phyloP scores from a whole-genome alignment of 345 rosid genomes.

The Kandelia obovata region DNA sequence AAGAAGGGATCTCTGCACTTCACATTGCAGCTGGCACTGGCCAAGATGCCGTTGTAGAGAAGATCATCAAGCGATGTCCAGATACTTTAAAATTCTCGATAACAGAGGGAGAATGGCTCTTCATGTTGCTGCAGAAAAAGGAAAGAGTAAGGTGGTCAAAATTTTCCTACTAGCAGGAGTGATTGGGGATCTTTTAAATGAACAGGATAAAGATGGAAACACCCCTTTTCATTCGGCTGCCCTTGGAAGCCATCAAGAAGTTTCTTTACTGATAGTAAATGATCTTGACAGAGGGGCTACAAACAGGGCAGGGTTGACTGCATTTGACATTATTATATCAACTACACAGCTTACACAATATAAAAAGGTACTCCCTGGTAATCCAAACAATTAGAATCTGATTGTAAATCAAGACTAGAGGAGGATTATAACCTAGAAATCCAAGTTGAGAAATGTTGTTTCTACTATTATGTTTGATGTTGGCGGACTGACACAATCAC shows the following conservation, averaged over 20 bases:
- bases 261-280: slow-evolving; percentile 18
- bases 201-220: slow-evolving; percentile 36
- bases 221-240: slow-evolving; percentile 45
- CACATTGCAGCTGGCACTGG: slow-evolving; percentile 30
- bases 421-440: too few relatives aligned
- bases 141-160: slow-evolving; percentile 17
- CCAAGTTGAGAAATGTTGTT: too few relatives aligned
- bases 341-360: background rate
- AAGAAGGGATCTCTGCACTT: slow-evolving; percentile 26
- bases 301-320: slow-evolving; percentile 30
- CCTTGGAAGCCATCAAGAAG: slow-evolving; percentile 10
- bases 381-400: background rate
- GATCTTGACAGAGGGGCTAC: slow-evolving; percentile 27
- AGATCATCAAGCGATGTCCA: slow-evolving; percentile 13
- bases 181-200: slow-evolving; percentile 24
- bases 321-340: slow-evolving; percentile 28
- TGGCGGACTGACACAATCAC: too few relatives aligned
- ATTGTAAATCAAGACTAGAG: background rate
- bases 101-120: slow-evolving; percentile 26
- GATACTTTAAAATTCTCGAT: slow-evolving; percentile 20
- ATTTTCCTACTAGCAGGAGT: slow-evolving; percentile 14
- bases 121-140: slow-evolving; percentile 35
- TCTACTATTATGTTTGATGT: too few relatives aligned
- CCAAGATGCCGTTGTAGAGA: slow-evolving; percentile 9
- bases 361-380: background rate